Evolutionary conservation across 192 early-diverging fungal genomes (phyloP).

Genomic region (Chytriomyces hyalinus): DNA sequence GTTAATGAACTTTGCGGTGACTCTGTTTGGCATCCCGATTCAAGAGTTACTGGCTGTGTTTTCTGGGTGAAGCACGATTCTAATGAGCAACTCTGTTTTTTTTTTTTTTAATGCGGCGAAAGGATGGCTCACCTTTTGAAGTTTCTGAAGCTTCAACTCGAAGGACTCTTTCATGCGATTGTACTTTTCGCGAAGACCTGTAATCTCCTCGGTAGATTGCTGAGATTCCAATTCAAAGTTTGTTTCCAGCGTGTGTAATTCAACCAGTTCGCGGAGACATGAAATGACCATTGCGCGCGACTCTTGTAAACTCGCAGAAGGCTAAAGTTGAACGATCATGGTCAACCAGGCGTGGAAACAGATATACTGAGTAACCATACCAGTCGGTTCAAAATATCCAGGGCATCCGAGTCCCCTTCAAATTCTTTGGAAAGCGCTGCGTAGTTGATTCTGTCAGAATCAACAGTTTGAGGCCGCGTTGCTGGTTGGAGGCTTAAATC

Average conservation of each 20-base stretch:
- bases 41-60: background rate
- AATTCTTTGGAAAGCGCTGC: slow-evolving; percentile 31
- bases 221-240: slow-evolving; percentile 13
- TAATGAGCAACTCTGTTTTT: background rate
- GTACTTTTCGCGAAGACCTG: background rate
- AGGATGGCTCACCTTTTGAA: background rate
- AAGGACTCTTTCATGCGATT: background rate
- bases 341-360: background rate
- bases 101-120: background rate
- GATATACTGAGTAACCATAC: slow-evolving; percentile 1
- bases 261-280: slow-evolving; percentile 22
- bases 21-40: background rate
- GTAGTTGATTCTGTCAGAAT: slow-evolving; percentile 28
- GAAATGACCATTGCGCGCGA: slow-evolving; percentile 23
- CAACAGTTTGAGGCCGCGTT: slow-evolving; percentile 20
- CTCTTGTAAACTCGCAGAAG: slow-evolving; percentile 14
- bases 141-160: background rate
- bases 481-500: background rate
- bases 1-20: background rate
- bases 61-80: background rate
- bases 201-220: slow-evolving; percentile 5
- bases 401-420: slow-evolving; percentile 8
- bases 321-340: background rate
- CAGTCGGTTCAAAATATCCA: slow-evolving; percentile 25
- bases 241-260: slow-evolving; percentile 9